phyloP scores from a whole-genome alignment of 1,284 basidiomycete genomes.

The Ceratobasidium sp. region DNA sequence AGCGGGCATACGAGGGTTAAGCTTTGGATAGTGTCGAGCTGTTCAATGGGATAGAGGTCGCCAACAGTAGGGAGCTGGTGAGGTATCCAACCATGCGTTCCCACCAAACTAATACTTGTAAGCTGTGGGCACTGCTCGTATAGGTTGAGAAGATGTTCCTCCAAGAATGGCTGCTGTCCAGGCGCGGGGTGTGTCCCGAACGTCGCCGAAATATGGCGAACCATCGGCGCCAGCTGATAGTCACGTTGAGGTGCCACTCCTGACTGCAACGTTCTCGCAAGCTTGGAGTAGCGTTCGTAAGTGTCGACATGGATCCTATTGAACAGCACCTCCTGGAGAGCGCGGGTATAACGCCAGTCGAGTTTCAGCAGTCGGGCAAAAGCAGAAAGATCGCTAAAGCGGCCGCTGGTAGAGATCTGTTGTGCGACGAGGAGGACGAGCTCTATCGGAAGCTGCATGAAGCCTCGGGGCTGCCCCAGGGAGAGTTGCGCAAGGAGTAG shows the following conservation, averaged over 20 bases:
- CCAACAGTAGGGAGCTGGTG: slow-evolving; percentile 4
- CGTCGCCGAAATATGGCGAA: slow-evolving; percentile 1
- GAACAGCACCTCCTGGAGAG: slow-evolving; percentile 8
- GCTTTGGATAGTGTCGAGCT: not conserved
- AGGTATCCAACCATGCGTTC: not conserved
- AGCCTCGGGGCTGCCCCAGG: not conserved
- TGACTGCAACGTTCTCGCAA: slow-evolving; percentile 1
- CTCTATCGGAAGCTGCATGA: slow-evolving; percentile 28
- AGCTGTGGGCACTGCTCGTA: slow-evolving; percentile 14
- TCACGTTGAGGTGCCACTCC: not conserved
- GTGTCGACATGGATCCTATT: not conserved
- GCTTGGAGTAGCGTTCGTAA: not conserved
- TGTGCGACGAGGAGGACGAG: slow-evolving; percentile 47
- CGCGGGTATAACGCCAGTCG: not conserved
- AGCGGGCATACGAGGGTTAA: slow-evolving; percentile 4
- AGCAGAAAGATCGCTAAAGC: not conserved
- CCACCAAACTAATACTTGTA: not conserved
- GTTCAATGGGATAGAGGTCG: not conserved
- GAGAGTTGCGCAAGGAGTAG: too few species aligned
- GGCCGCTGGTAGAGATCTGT: slow-evolving; percentile 44
- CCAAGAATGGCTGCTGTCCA: not conserved
- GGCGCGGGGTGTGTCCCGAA: not conserved
- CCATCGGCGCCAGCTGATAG: slow-evolving; percentile 5
- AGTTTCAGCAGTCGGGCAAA: not conserved
- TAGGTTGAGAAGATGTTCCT: not conserved